Evolutionary conservation across 73 alveolate species (phyloP).

Genomic region (Paramecium primaurelia): DNA sequence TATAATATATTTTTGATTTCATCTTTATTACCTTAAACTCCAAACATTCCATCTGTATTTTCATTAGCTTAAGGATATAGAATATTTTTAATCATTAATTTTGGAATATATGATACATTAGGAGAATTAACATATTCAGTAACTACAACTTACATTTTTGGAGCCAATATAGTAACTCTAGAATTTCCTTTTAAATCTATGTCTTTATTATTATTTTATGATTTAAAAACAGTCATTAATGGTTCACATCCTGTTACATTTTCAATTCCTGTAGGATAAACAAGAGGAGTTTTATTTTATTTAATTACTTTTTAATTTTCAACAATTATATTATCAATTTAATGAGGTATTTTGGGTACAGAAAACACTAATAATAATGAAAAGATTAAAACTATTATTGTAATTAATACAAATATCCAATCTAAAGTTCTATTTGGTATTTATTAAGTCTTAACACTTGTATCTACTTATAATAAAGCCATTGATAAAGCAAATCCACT

Average conservation of each 20-base stretch:
- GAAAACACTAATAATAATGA: not conserved
- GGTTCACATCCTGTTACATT: constrained; percentile 39
- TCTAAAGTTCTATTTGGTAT: not conserved
- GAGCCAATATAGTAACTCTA: constrained; percentile 21
- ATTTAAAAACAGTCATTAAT: not conserved
- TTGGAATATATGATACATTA: not conserved
- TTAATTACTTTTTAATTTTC: not conserved
- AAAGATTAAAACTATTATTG: not conserved
- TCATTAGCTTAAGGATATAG: not conserved
- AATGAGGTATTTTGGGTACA: not conserved
- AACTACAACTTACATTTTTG: not conserved
- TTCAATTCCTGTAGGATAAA: constrained; percentile 29
- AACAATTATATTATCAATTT: not conserved
- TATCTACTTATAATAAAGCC: not conserved
- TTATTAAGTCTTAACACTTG: not conserved
- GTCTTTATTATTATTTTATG: not conserved
- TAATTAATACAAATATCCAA: not conserved
- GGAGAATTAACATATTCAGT: not conserved
- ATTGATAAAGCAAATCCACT: not conserved
- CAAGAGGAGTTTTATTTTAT: not conserved
- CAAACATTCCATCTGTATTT: constrained; percentile 22
- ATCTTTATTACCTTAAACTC: constrained; percentile 9
- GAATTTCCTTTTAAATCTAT: not conserved
- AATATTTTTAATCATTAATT: not conserved
- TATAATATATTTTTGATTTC: not conserved